Base-by-base conservation (phyloP, 805 yeast species). In the Barnettozyma californica region DNA sequence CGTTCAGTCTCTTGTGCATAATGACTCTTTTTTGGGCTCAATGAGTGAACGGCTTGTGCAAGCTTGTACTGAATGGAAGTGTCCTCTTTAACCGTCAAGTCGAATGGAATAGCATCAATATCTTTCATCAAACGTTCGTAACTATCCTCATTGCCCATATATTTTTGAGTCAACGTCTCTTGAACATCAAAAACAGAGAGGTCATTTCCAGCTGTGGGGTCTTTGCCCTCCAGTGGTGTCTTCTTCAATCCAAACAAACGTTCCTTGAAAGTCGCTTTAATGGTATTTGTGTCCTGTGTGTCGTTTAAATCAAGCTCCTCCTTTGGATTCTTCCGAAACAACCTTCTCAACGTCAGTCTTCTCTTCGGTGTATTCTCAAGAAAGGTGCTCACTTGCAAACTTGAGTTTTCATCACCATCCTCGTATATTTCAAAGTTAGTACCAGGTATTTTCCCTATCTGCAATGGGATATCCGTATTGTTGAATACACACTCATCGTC, bases 111-210 rank as follows among this genome's bases (percentile, higher is more conserved):
- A 0, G 51, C 47, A n/a, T 61, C 61, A 47, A 61, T 43, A 37
- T 61, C 65, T 4, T 49, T 50, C 41, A 57, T 47, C 38, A 61
- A 44, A 13, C 26, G 51, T 9, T 57, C 58, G 45, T 56, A 59
- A 29, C 44, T 43, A 43, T 38, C 38, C 21, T 53, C 51, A 31
- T 44, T 46, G 25, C 40, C 43, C 59, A 58, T 52, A 23, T 60
- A 61, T 23, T 60, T 44, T 39, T 61, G 63, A 1, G 65, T 61
- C 35, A 61, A 52, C 0, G 65, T 60, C 43, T 59, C 59, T 9
- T 49, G 47, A 0, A 44, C 58, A 3, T 52, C 55, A 43, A 46
- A 49, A 10, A 50, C 48, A 0, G 51, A 44, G 9, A 49, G 37
- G 2, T 19, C 16, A 11, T n/a, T 33, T 6, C 14, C 29, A 40